Evolutionary conservation across 2,329 filamentous ascomycete species (phyloP), one percentile per base, ranked within the genome.

Genomic region (Trichoderma semiorbis): DNA sequence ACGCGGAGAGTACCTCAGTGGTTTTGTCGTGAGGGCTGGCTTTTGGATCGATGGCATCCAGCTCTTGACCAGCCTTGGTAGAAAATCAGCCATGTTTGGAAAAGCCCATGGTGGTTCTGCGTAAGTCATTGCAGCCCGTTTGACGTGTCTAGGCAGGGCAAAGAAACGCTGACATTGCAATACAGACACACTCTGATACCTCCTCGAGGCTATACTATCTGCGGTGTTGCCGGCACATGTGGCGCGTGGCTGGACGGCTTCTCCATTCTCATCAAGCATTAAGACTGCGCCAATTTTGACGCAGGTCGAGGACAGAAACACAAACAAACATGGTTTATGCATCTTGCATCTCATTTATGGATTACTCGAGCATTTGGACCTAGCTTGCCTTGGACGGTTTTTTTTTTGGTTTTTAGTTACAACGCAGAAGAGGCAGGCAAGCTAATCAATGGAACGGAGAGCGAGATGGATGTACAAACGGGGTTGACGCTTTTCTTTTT

Each of bases 41-140:
- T 85, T 89, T 72, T 96, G 92, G 90, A 91, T 98, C 75, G 94
- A 98, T 79, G 95, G 91, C 14, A 87, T 98, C 67, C 94, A 97
- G 79, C 91, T 98, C 74, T 84, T 98, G 81, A 98, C 96, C 1
- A 98, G 91, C 77, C 83, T 93, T 73, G 95, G 95, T n/a, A 89
- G 95, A 76, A 92, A 91, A 80, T 98, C 95, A 39, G 89, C 91
- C 69, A 83, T 97, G 73, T 98, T 91, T 85, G 96, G 96, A 72
- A 96, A 97, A 76, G 82, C 90, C 12, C 85, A 86, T 75, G 94
- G 94, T 70, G 95, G 95, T 74, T 92, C 92, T 78, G 90, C 90
- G 94, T 98, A 89, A 82, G 94, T 89, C 58, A 39, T 14, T 10
- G 11, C 12, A 4, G 24, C 14, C n/a, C 32, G 32, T 28, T 7